These are phyloP conservation scores for Tetratostichococcus sp. DNA, from an alignment of 139 green algal species.

Conservation along the genomic window DNA sequence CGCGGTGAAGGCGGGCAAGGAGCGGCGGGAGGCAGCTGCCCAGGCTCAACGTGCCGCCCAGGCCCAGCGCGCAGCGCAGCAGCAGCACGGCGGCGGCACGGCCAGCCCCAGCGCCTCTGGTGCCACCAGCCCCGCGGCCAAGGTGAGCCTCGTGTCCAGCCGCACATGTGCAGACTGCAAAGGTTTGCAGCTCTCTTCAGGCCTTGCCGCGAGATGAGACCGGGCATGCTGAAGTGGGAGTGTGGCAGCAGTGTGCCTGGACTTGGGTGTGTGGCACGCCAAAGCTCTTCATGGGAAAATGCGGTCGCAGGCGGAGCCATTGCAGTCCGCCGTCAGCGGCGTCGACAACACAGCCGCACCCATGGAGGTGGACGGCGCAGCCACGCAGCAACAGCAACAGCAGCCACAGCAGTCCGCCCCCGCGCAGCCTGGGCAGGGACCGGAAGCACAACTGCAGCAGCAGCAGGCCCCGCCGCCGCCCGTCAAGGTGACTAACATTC, in stretches of 20 bases:
- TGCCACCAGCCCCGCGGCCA: no score
- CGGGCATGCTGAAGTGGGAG: no score
- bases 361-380: background rate
- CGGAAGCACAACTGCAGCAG: slow-evolving; percentile 15
- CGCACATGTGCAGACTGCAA: no score
- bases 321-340: background rate
- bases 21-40: background rate
- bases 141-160: no score
- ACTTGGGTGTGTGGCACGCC: no score
- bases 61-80: background rate
- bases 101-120: background rate
- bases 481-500: slow-evolving; percentile 41
- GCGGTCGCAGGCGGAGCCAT: slow-evolving; percentile 1
- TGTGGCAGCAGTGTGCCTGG: no score
- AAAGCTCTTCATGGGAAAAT: no score
- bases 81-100: background rate
- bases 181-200: no score
- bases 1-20: slow-evolving; percentile 32
- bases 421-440: background rate
- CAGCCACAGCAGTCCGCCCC: background rate
- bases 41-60: no score
- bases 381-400: background rate
- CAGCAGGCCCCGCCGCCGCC: background rate
- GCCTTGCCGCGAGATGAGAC: no score
- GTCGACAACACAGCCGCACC: background rate